A percentile compares a stretch with the other conserved stretches of the same genome.
phyloP scores from a whole-genome alignment of 352 stramenopile genomes.

The Globisporangium heterothallicum region DNA sequence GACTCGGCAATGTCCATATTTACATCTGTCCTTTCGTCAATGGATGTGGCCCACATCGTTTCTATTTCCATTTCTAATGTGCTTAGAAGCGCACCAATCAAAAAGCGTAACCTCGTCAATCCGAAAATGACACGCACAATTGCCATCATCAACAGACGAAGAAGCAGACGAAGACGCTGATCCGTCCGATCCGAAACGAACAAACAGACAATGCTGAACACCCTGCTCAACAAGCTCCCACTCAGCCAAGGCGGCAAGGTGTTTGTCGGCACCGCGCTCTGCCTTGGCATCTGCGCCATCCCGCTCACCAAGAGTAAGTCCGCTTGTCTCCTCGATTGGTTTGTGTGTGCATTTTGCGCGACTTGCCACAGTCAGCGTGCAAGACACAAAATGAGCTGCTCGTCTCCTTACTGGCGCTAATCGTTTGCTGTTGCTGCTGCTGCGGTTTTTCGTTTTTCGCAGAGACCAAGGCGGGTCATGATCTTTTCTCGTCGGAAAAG shows the following conservation, averaged over 20 bases:
- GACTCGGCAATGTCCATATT: too few relatives aligned
- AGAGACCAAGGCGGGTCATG: slow-evolving; percentile 80
- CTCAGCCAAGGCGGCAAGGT: slow-evolving; percentile 70
- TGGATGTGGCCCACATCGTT: too few relatives aligned
- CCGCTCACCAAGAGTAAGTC: slow-evolving; percentile 57
- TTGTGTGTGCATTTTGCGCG: neutral
- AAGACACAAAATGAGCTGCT: too few relatives aligned
- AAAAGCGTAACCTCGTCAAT: too few relatives aligned
- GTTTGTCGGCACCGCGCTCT: slow-evolving; percentile 56
- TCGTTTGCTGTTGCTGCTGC: neutral
- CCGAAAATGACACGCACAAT: neutral
- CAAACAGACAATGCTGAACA: slow-evolving; percentile 35
- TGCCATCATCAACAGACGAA: neutral
- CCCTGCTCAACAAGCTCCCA: slow-evolving; percentile 62
- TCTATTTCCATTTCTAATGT: neutral
- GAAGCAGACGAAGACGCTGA: slow-evolving; percentile 1
- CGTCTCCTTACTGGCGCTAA: neutral
- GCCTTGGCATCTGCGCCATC: slow-evolving; percentile 64
- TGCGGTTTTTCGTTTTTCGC: slow-evolving; percentile 3
- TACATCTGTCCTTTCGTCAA: too few relatives aligned
- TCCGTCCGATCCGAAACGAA: neutral
- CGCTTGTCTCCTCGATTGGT: neutral
- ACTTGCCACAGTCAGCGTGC: neutral
- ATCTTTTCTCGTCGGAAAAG: slow-evolving; percentile 82
- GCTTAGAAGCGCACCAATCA: neutral